phyloP scores from a whole-genome alignment of 768 basidiomycete genomes.

The Gelatoporia subvermispora region DNA sequence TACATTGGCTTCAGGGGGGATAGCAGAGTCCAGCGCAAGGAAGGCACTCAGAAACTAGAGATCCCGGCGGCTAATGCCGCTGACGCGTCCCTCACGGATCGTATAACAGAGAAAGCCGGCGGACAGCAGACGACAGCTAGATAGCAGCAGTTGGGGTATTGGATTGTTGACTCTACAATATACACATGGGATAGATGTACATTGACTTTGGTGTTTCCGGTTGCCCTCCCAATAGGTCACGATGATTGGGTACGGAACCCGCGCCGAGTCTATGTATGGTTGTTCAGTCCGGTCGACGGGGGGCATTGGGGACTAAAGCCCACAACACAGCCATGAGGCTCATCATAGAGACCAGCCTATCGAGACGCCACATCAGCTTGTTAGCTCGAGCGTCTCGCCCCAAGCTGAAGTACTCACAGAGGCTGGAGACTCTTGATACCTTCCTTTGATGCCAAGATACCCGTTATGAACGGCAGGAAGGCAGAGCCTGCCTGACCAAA shows the following conservation, averaged over 20 bases:
- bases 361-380: too few relatives aligned
- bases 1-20: constrained; percentile 86
- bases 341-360: constrained; percentile 21
- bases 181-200: neutral
- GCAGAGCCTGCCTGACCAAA: constrained; percentile 49
- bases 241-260: too few relatives aligned
- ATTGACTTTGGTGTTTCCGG: too few relatives aligned
- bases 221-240: too few relatives aligned
- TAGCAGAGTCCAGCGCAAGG: constrained; percentile 45
- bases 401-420: constrained; percentile 44
- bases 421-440: constrained; percentile 46
- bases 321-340: constrained; percentile 16
- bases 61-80: constrained; percentile 79
- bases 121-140: constrained; percentile 63
- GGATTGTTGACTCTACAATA: neutral
- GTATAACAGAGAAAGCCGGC: constrained; percentile 49
- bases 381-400: too few relatives aligned
- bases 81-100: constrained; percentile 64
- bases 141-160: constrained; percentile 11
- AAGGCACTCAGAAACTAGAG: constrained; percentile 59
- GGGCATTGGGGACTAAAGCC: constrained; percentile 13
- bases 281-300: constrained; percentile 9
- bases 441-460: constrained; percentile 34
- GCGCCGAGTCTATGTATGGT: neutral
- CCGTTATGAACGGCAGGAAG: constrained; percentile 47